Conservation (phyloP, 176 grass and related monocot species). For the Oryza punctata region DNA sequence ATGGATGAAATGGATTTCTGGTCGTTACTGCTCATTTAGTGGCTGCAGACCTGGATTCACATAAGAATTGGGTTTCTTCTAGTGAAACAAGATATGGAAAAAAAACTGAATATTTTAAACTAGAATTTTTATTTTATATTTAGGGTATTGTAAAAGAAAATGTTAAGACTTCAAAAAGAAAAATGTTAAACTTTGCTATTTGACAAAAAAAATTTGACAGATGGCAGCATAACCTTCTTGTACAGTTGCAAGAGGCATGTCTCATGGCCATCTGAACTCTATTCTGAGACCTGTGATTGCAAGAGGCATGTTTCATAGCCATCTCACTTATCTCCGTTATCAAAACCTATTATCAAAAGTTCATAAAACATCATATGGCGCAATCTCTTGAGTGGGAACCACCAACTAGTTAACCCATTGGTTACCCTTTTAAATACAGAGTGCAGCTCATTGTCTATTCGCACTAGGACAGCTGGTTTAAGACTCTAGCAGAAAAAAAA, state of each 20-base stretch:
- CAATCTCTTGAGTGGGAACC: background rate
- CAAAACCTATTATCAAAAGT: background rate
- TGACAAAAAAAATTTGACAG: background rate
- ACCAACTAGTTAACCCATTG: background rate
- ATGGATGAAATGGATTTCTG: background rate
- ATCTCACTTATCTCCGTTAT: background rate
- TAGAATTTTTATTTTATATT: background rate
- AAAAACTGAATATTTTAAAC: background rate
- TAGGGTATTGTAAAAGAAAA: background rate
- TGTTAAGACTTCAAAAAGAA: background rate
- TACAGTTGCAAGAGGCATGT: background rate
- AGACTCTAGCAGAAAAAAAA: conserved; percentile 27
- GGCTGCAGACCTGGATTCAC: conserved; percentile 4
- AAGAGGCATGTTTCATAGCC: background rate
- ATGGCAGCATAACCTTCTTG: background rate
- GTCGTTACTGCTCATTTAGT: conserved; percentile 1
- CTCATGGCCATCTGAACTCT: background rate
- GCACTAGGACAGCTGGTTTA: background rate
- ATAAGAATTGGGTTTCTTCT: conserved; percentile 14
- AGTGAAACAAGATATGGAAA: conserved; percentile 13
- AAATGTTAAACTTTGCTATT: background rate
- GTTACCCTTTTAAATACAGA: background rate
- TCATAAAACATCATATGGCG: conserved; percentile 5
- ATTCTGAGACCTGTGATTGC: background rate
- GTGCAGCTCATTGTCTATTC: background rate